Percentiles rank a stretch among this genome's conserved stretches.
Evolutionary conservation across 768 basidiomycete genomes (phyloP).

Genomic region (Boletellus sp.): DNA sequence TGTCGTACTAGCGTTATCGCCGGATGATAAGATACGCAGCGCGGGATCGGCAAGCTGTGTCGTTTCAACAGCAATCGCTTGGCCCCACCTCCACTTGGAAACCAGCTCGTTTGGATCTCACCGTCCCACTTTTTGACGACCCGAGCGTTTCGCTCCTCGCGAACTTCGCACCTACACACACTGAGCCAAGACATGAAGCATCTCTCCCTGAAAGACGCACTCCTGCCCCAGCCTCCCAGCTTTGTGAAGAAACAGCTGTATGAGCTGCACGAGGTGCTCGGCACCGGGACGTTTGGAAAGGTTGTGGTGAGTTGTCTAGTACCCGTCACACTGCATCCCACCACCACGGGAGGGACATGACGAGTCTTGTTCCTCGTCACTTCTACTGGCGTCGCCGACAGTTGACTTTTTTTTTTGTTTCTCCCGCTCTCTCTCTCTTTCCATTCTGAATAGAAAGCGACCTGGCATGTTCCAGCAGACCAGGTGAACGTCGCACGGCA

Average conservation of each 20-base stretch:
- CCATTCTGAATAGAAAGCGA: constrained; percentile 49
- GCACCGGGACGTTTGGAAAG: constrained; percentile 86
- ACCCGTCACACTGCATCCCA: not conserved
- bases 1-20: not conserved
- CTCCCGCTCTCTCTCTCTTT: not conserved
- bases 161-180: not conserved
- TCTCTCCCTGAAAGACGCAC: constrained; percentile 46
- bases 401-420: not conserved
- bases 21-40: constrained; percentile 22
- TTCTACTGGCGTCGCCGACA: not conserved
- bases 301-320: constrained; percentile 59
- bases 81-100: not conserved
- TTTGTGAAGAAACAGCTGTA: constrained; percentile 85
- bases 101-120: not conserved
- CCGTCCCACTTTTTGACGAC: not conserved
- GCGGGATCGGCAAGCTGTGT: constrained; percentile 15
- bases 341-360: not conserved
- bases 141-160: not conserved
- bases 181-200: constrained; percentile 26
- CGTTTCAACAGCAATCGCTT: too few relatives aligned
- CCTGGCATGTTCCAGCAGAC: constrained; percentile 71
- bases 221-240: constrained; percentile 81
- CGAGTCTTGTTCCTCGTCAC: not conserved
- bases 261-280: constrained; percentile 67
- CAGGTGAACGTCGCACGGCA: constrained; percentile 52